Base-by-base conservation (phyloP, 441 rosid genomes). In the Gossypium davidsonii region DNA sequence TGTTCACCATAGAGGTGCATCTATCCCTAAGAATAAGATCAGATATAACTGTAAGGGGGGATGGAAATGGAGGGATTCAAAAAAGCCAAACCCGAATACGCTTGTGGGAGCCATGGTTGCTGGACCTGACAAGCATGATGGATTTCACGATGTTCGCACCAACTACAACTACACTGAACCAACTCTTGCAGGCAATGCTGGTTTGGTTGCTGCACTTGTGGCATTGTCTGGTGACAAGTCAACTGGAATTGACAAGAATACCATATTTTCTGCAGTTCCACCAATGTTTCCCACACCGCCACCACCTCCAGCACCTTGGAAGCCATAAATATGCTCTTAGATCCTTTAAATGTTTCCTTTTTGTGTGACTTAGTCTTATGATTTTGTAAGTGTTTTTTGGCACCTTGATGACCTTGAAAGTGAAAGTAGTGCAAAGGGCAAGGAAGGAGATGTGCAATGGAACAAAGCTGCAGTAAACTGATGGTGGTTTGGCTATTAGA, bases 271-370 rank as follows among this genome's bases (percentile, higher is more conserved):
- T 2, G 96, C 96, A 0, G 92, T 94, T 23, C 99, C 97, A 56
- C 98, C 98, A 4, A 88, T 94, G 92, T 89, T 86, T 79, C 96
- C 96, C 3, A 89, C 91, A 26, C 87, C 97, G 0, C 99, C 99
- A 0, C 99, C 98, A 0, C 99, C 99, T 18, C 98, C 99, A 3
- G 98, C 99, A 21, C 94, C 99, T 51, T 94, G 97, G 99, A 94
- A 82, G 79, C 99, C 99, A 70, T 94, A 77, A 25, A 88, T 83
- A 69, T 14, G 49, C 63, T 31, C 39, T 12, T 7, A 8, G n/a
- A 28, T 23, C 26, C 31, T 17, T 3, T 14, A 3, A 20, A 42
- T 48, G 70, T n/a, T 73, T 78, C 25, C 67, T 4, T 14, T 58
- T 57, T 48, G 79, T 75, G 83, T 74, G 80, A 72, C 77, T 37